Base-by-base conservation (phyloP, 352 stramenopile species). In the Stephanocyclus meneghinianus region DNA sequence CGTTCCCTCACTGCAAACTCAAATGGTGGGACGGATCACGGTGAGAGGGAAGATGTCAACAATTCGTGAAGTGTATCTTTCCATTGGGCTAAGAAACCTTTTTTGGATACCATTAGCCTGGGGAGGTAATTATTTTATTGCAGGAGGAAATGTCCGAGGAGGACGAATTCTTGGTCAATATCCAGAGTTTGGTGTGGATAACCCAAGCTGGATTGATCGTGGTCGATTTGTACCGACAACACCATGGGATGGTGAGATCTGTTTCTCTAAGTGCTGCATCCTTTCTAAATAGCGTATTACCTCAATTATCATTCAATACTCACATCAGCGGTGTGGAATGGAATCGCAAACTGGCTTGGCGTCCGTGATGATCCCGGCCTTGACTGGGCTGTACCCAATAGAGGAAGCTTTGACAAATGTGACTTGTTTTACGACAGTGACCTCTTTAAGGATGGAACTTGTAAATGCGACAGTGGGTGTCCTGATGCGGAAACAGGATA, bases 21-120 rank as follows among this genome's bases (percentile, higher is more conserved):
- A 40, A 87, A 89, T 57, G 62, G 60, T 51, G 90, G 90, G 11
- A 90, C 84, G n/a, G 90, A 94, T 77, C 90, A 94, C 72, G 57
- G 57, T 65, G 26, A 65, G 35, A 51, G 40, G 3, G 35, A 40
- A 40, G 3, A 40, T 9, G 7, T 40, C 35, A 40, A 8, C 21
- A 40, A 40, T 4, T 9, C 7, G 35, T 40, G 35, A 40, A 40
- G 35, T 40, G 35, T 40, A 40, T 40, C 35, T 40, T 4, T 40
- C 2, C 7, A 40, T 8, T 40, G 0, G 4, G 35, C 35, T 40
- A 40, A 40, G 35, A 40, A 9, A 40, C 4, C 64, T 37, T n/a
- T 65, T 53, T 67, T 71, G 35, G 13, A 11, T 26, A 21, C 53
- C 13, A 64, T 6, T 21, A 73, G 55, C 53, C 2, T 70, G 83